Percentiles rank a stretch among this genome's conserved stretches.
Evolutionary conservation across 2,329 filamentous ascomycete genomes (phyloP).

Genomic region (Ustulina deusta): DNA sequence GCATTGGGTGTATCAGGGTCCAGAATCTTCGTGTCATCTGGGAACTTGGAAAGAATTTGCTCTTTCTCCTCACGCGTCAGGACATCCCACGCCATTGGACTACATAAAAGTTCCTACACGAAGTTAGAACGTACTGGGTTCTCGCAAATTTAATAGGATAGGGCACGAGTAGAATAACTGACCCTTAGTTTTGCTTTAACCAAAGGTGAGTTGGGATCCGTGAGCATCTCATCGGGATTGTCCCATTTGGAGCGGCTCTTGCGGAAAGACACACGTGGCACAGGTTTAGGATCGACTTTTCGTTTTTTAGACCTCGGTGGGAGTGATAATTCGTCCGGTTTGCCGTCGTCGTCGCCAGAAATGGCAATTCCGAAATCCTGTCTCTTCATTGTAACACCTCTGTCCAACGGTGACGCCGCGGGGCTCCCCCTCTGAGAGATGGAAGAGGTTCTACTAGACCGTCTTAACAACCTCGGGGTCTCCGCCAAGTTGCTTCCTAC

Average conservation of each 20-base stretch:
- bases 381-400: constrained; percentile 33
- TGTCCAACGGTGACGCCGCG: constrained; percentile 15
- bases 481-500: background rate
- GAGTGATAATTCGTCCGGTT: constrained; percentile 38
- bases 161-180: constrained; percentile 32
- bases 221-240: constrained; percentile 52
- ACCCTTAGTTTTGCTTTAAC: constrained; percentile 53
- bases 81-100: constrained; percentile 54
- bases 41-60: constrained; percentile 54
- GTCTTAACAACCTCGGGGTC: background rate
- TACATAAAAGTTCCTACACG: constrained; percentile 52
- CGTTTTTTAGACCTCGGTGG: constrained; percentile 44
- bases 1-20: constrained; percentile 53
- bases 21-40: constrained; percentile 54
- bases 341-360: constrained; percentile 22
- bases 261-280: constrained; percentile 44
- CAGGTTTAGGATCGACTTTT: constrained; percentile 45
- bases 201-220: constrained; percentile 53
- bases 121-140: background rate
- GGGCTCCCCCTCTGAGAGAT: constrained; percentile 32
- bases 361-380: constrained; percentile 32
- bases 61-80: constrained; percentile 52
- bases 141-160: background rate
- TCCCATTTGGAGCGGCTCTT: constrained; percentile 48
- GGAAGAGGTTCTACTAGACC: constrained; percentile 14